phyloP scores from a whole-genome alignment of 192 early-diverging fungal genomes.

The Endogone sp. region DNA sequence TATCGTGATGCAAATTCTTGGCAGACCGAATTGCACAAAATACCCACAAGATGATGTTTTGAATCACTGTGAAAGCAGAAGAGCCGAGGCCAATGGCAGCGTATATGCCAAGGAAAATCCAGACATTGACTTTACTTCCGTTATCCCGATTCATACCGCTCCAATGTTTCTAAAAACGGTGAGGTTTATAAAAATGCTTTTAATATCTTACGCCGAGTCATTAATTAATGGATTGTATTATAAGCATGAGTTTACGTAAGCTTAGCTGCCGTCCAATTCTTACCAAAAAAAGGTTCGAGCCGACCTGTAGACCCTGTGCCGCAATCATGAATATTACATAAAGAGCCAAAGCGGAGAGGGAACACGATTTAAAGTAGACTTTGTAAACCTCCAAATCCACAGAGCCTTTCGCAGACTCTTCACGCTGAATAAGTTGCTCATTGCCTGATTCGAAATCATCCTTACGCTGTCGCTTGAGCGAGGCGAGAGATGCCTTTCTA shows the following conservation, averaged over 20 bases:
- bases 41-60: slow-evolving; percentile 74
- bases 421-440: slow-evolving; percentile 65
- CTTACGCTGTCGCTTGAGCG: slow-evolving; percentile 18
- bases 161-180: slow-evolving; percentile 78
- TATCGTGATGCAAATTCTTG: slow-evolving; percentile 61
- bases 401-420: slow-evolving; percentile 78
- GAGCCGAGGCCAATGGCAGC: slow-evolving; percentile 72
- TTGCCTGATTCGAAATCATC: slow-evolving; percentile 16
- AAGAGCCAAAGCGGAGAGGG: slow-evolving; percentile 44
- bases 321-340: slow-evolving; percentile 57
- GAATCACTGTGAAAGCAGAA: slow-evolving; percentile 58
- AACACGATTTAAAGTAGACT: slow-evolving; percentile 78
- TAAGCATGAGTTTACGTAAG: no score
- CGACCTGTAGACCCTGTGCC: slow-evolving; percentile 52
- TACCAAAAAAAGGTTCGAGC: slow-evolving; percentile 67
- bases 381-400: slow-evolving; percentile 80
- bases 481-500: slow-evolving; percentile 54
- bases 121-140: slow-evolving; percentile 30
- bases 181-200: no score
- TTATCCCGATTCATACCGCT: slow-evolving; percentile 49
- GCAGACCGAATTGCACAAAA: slow-evolving; percentile 80
- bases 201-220: no score
- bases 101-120: slow-evolving; percentile 76
- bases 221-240: no score
- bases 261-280: no score